These are phyloP conservation scores for Centella asiatica DNA, from an alignment of 129 eudicot species.

Conservation along the genomic window DNA sequence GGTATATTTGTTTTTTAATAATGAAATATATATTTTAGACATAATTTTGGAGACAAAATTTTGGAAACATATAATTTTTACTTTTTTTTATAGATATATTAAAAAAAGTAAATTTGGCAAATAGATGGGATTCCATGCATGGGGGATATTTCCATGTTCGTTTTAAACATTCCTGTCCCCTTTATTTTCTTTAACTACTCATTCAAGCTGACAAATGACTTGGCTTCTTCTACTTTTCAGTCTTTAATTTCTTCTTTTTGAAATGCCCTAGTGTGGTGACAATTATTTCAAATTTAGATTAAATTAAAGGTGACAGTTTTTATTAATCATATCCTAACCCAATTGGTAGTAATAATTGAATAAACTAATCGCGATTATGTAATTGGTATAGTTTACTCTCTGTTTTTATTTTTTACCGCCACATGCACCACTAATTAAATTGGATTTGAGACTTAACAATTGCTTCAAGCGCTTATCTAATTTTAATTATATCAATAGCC, in stretches of 20 bases:
- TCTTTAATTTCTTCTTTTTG: background rate
- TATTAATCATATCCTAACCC: background rate
- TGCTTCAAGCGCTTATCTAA: too few relatives aligned
- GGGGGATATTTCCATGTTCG: slow-evolving; percentile 13
- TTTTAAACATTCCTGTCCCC: slow-evolving; percentile 4
- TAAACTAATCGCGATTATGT: too few relatives aligned
- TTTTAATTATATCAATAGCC: too few relatives aligned
- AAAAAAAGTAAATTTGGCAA: background rate
- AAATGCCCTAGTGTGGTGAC: background rate
- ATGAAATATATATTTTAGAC: too few relatives aligned
- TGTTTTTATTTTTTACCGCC: too few relatives aligned
- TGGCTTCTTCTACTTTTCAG: slow-evolving; percentile 1
- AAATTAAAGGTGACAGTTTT: background rate
- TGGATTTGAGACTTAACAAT: too few relatives aligned
- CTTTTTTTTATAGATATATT: too few relatives aligned
- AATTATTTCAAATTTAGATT: background rate
- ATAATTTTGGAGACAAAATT: too few relatives aligned
- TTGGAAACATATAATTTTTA: too few relatives aligned
- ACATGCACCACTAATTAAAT: too few relatives aligned
- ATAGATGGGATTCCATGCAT: slow-evolving; percentile 12
- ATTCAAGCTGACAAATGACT: background rate
- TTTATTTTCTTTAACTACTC: background rate
- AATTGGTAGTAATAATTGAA: background rate
- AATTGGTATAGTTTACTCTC: too few relatives aligned
- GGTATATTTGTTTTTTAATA: too few relatives aligned